Base-by-base conservation (phyloP, 78 protist genomes). In the Dictyostelium capitatum region DNA sequence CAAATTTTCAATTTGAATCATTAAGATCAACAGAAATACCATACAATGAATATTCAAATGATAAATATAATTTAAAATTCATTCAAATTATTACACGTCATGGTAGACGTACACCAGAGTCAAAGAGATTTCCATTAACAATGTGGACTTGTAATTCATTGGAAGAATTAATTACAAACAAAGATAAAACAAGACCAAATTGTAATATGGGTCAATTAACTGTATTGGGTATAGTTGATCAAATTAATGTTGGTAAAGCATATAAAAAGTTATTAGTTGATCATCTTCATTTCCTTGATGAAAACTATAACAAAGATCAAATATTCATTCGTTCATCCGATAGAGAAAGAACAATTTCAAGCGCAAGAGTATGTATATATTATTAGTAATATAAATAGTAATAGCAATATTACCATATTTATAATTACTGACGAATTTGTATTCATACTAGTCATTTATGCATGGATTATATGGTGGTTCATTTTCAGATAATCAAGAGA, bases 381-480 rank as follows among this genome's bases (percentile, higher is more conserved):
- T 1, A 0, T 12, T 8, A 19, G n/a, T 43, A 48, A 30, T 65
- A 30, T 65, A 25, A 28, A 25, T 30, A 5, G 10, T 30, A 25
- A 4, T 10, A n/a, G n/a, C n/a, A n/a, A n/a, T n/a, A n/a, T n/a
- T n/a, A n/a, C n/a, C n/a, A n/a, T 12, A 51, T 12, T 51, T 12
- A 10, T 10, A 51, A 7, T 51, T 12, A 51, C 56, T 10, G 10
- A 51, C n/a, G n/a, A n/a, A n/a, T n/a, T n/a, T n/a, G n/a, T n/a
- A n/a, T n/a, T n/a, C n/a, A n/a, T n/a, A n/a, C n/a, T n/a, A n/a
- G n/a, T 87, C 93, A 50, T 70, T 87, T 9, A 77, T 87, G 79
- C 93, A 87, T 47, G 93, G 93, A 11, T 30, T 87, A 14, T 87
- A 77, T 87, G 93, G 93, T 23, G 93, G 93, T 12, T 56, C 93